Evolutionary conservation across 1,284 basidiomycete genomes (phyloP).

Genomic region (Farysia itapuensis): DNA sequence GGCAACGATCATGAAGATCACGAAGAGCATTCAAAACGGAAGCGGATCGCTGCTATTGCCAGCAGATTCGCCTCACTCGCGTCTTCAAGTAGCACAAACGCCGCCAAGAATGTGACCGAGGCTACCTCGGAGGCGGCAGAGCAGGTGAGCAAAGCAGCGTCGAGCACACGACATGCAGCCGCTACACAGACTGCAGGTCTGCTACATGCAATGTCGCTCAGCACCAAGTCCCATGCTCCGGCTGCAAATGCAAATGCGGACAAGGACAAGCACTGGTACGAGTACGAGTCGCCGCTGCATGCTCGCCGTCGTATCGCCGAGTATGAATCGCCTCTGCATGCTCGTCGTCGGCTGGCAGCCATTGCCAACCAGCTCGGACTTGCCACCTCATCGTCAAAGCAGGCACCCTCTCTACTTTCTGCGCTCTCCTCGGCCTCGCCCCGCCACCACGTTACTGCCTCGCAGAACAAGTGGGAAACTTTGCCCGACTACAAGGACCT

Average conservation of each 20-base stretch:
- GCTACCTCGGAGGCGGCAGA: slow-evolving; percentile 9
- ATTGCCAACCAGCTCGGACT: slow-evolving; percentile 41
- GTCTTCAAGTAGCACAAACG: slow-evolving; percentile 9
- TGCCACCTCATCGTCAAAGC: slow-evolving; percentile 26
- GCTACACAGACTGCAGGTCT: slow-evolving; percentile 21
- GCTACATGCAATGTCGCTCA: slow-evolving; percentile 33
- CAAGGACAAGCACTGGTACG: slow-evolving; percentile 1
- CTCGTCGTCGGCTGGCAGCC: slow-evolving; percentile 27
- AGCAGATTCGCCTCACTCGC: slow-evolving; percentile 26
- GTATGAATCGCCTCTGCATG: slow-evolving; percentile 33
- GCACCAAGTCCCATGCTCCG: slow-evolving; percentile 16
- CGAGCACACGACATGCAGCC: slow-evolving; percentile 12
- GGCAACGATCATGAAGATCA: slow-evolving; percentile 1
- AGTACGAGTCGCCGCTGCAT: slow-evolving; percentile 26
- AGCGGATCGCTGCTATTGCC: slow-evolving; percentile 26
- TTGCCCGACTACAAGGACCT: slow-evolving; percentile 42
- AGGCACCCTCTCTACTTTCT: slow-evolving; percentile 10
- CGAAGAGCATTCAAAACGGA: slow-evolving; percentile 12
- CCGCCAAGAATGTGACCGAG: slow-evolving; percentile 12
- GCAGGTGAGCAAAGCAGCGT: slow-evolving; percentile 10
- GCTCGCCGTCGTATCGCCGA: slow-evolving; percentile 28
- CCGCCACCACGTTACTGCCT: slow-evolving; percentile 1
- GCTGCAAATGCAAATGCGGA: too few species aligned
- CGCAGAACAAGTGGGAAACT: slow-evolving; percentile 20
- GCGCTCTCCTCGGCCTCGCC: slow-evolving; percentile 6